Percentiles rank a stretch among this genome's conserved stretches.
These are phyloP conservation scores for Malbranchea zuffiana DNA, from an alignment of 2,329 filamentous ascomycete species.

Conservation along the genomic window DNA sequence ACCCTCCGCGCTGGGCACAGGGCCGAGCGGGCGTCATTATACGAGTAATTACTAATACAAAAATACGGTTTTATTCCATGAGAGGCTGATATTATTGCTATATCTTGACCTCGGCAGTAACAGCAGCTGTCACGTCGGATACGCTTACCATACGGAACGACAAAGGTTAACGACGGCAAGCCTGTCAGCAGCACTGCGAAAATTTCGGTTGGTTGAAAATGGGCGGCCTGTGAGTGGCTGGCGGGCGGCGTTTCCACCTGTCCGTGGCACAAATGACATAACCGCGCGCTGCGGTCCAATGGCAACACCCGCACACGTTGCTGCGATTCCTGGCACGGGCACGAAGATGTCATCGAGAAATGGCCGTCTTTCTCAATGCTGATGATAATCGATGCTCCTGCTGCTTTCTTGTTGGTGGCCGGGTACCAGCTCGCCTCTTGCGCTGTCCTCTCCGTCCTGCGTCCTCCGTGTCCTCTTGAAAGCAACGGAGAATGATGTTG, in stretches of 20 bases:
- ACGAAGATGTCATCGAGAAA: no score
- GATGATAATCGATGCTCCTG: no score
- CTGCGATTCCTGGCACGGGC: no score
- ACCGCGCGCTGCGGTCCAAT: no score
- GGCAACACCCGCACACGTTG: no score
- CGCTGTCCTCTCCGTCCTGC: no score
- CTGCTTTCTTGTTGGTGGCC: no score
- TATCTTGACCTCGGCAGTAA: slow-evolving; percentile 5
- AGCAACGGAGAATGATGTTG: no score
- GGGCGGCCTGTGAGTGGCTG: slow-evolving; percentile 9
- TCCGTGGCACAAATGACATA: slow-evolving; percentile 8
- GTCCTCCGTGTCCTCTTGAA: no score
- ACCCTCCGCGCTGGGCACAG: slow-evolving; percentile 7
- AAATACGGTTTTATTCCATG: neutral
- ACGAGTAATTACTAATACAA: slow-evolving; percentile 3
- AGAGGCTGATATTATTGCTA: neutral
- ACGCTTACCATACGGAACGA: slow-evolving; percentile 4
- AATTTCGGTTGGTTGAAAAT: slow-evolving; percentile 14
- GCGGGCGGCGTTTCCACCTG: slow-evolving; percentile 3
- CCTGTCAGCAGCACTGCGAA: slow-evolving; percentile 13
- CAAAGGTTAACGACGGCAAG: slow-evolving; percentile 6
- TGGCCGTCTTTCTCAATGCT: no score
- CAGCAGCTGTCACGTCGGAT: neutral
- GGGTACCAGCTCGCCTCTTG: no score
- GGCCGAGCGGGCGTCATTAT: neutral